Percentiles rank a stretch among this genome's conserved stretches.
These are phyloP conservation scores for Sclerospora graminicola DNA, from an alignment of 352 stramenopile species.

Conservation along the genomic window DNA sequence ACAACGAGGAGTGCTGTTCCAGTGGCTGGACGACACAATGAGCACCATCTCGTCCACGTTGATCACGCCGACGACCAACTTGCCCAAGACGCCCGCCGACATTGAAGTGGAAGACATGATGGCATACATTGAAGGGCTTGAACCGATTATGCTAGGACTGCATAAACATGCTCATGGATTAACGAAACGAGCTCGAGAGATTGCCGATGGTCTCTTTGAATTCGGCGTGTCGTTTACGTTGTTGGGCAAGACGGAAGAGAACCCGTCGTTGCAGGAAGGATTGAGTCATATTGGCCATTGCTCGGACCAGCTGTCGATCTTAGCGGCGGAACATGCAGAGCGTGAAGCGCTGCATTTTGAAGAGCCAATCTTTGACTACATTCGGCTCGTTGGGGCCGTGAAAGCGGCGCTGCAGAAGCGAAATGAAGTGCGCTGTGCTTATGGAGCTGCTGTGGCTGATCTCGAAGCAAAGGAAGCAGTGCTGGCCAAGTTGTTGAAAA, in stretches of 20 bases:
- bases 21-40: conserved; percentile 84
- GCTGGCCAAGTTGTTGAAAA: conserved; percentile 55
- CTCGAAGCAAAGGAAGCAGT: conserved; percentile 74
- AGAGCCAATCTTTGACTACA: conserved; percentile 94
- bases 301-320: conserved; percentile 85
- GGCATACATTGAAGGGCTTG: conserved; percentile 91
- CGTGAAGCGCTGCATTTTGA: conserved; percentile 90
- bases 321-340: conserved; percentile 89
- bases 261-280: conserved; percentile 85
- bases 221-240: conserved; percentile 94
- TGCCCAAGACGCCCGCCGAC: conserved; percentile 87
- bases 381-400: conserved; percentile 92
- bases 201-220: conserved; percentile 94
- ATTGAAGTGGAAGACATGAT: conserved; percentile 94
- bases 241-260: conserved; percentile 90
- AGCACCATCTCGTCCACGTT: conserved; percentile 74
- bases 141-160: conserved; percentile 92
- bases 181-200: conserved; percentile 91
- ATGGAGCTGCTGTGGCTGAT: conserved; percentile 77
- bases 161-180: conserved; percentile 90
- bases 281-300: conserved; percentile 89
- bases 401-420: conserved; percentile 89
- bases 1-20: conserved; percentile 58
- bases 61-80: conserved; percentile 30
- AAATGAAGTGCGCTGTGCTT: conserved; percentile 87